Conservation (phyloP, 805 yeast genomes). For the Wickerhamiella occidentalis region DNA sequence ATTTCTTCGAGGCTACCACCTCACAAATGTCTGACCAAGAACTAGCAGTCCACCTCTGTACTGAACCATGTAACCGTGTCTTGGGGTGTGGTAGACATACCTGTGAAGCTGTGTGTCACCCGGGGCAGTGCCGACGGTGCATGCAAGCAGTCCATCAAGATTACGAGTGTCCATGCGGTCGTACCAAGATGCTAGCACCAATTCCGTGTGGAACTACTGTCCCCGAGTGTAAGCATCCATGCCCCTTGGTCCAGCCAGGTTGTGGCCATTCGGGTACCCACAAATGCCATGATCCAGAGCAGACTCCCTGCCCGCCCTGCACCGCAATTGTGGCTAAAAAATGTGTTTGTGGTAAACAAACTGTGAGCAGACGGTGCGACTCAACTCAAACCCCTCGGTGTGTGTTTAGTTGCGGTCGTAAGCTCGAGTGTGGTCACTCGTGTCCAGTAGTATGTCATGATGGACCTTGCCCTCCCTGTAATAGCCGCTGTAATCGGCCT, state of each 20-base stretch:
- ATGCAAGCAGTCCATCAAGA: constrained; percentile 24
- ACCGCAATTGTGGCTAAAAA: constrained; percentile 32
- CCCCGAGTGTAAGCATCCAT: constrained; percentile 22
- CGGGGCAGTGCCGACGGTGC: constrained; percentile 27
- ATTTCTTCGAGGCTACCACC: constrained; percentile 1
- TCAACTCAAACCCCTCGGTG: constrained; percentile 50
- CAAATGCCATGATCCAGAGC: constrained; percentile 16
- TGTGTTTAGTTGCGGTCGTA: constrained; percentile 44
- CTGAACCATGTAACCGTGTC: constrained; percentile 20
- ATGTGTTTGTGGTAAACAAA: constrained; percentile 51
- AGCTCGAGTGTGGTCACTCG: constrained; percentile 38
- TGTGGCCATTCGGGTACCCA: constrained; percentile 26
- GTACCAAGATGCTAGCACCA: constrained; percentile 25
- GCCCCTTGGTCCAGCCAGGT: constrained; percentile 18
- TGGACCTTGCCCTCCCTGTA: constrained; percentile 51
- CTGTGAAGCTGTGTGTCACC: constrained; percentile 24
- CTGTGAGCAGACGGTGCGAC: constrained; percentile 50
- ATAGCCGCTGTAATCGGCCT: constrained; percentile 42
- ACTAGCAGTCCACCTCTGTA: constrained; percentile 24
- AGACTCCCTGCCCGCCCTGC: constrained; percentile 18
- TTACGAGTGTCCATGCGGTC: constrained; percentile 26
- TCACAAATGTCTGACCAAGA: constrained; percentile 13
- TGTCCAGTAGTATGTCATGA: constrained; percentile 47
- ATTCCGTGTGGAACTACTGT: constrained; percentile 26
- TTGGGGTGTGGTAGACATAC: constrained; percentile 25